Conservation (phyloP, 805 yeast genomes). For the Wickerhamiella slavikovae region DNA sequence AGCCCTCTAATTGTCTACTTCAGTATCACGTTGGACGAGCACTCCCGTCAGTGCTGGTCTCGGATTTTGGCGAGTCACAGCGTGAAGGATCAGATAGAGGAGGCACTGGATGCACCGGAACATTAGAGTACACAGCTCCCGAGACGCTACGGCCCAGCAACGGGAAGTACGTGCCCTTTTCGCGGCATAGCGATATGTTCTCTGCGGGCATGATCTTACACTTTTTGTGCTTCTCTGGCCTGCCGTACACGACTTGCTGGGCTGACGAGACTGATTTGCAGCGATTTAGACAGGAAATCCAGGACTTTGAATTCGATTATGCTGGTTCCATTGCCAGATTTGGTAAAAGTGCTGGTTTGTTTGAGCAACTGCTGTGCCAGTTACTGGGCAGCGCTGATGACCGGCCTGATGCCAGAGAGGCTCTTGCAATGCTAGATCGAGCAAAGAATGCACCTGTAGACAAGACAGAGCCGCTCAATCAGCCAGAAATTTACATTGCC, state of each 20-base stretch:
- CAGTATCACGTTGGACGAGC: slow-evolving; percentile 6
- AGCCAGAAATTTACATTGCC: too few species aligned
- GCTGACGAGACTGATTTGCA: slow-evolving; percentile 15
- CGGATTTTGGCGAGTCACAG: slow-evolving; percentile 83
- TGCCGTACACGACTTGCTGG: slow-evolving; percentile 32
- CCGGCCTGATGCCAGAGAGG: slow-evolving; percentile 26
- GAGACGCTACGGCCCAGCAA: slow-evolving; percentile 31
- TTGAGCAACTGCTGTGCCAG: slow-evolving; percentile 22
- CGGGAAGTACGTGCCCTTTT: slow-evolving; percentile 32
- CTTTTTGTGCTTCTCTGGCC: slow-evolving; percentile 44
- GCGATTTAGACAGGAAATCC: slow-evolving; percentile 19
- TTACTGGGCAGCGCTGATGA: slow-evolving; percentile 18
- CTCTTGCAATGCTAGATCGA: slow-evolving; percentile 15
- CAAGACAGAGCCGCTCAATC: background rate
- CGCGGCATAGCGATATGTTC: slow-evolving; percentile 57
- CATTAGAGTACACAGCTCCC: slow-evolving; percentile 76
- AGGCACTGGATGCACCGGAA: slow-evolving; percentile 74
- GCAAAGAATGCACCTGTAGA: background rate
- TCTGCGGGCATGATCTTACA: slow-evolving; percentile 70
- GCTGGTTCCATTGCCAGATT: slow-evolving; percentile 7
- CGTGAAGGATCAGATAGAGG: slow-evolving; percentile 41
- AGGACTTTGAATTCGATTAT: slow-evolving; percentile 15
- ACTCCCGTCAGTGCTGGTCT: slow-evolving; percentile 54
- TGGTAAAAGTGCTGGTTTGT: slow-evolving; percentile 14
- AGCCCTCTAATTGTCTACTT: slow-evolving; percentile 72